Conservation (phyloP, 441 rosid genomes). For the Aleurites moluccanus region DNA sequence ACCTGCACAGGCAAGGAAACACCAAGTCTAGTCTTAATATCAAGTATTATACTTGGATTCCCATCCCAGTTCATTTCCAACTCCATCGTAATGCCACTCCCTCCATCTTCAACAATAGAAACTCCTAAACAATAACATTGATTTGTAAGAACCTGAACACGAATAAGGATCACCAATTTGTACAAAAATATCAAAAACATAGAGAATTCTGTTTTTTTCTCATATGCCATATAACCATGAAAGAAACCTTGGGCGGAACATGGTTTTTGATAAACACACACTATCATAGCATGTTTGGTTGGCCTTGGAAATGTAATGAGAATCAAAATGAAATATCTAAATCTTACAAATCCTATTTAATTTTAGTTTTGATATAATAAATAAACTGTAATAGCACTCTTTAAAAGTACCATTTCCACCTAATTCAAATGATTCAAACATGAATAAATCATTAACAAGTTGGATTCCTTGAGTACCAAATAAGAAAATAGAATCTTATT, state of each 20-base stretch:
- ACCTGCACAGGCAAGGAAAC: conserved; percentile 91
- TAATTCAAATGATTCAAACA: no score
- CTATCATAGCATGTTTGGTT: no score
- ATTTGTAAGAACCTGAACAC: conserved; percentile 9
- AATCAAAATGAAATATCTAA: no score
- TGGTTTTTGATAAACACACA: background rate
- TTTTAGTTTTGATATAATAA: no score
- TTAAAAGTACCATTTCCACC: no score
- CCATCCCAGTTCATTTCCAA: conserved; percentile 99
- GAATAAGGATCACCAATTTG: background rate
- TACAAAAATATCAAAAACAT: background rate
- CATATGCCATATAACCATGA: background rate
- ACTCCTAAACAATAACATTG: conserved; percentile 48
- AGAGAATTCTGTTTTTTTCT: background rate
- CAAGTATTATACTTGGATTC: conserved; percentile 76
- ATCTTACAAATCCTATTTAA: no score
- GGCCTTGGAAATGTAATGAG: no score
- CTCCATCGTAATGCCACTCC: conserved; percentile 74
- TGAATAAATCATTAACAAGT: no score
- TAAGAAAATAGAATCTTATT: no score
- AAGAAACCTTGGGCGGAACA: background rate
- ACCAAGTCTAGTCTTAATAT: conserved; percentile 72
- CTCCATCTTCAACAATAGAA: conserved; percentile 58
- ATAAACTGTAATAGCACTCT: no score
- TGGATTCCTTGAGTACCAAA: no score